Evolutionary conservation across 345 rosid genomes (phyloP).

Genomic region (Acer negundo): DNA sequence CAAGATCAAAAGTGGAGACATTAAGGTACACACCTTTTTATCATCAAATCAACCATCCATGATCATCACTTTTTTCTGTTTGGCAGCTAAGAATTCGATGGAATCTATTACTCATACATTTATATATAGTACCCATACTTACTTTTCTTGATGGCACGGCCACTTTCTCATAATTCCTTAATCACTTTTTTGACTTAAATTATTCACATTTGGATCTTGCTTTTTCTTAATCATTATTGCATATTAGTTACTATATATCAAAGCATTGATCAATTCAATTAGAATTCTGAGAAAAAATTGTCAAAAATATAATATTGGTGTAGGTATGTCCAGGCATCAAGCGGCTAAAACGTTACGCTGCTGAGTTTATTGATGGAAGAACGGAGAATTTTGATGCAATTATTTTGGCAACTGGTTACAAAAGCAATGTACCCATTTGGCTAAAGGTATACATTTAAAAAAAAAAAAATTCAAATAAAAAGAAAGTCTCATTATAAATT

Average conservation of each 20-base stretch:
- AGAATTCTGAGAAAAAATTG: neutral
- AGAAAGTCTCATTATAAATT: neutral
- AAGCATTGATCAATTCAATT: neutral
- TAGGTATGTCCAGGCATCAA: conserved; percentile 72
- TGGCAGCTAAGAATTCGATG: conserved; percentile 34
- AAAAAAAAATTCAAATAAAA: neutral
- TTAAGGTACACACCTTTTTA: conserved; percentile 50
- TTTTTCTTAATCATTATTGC: neutral
- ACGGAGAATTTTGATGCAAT: conserved; percentile 73
- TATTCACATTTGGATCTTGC: no score
- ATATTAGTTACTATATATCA: neutral
- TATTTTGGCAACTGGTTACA: conserved; percentile 90
- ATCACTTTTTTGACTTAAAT: neutral
- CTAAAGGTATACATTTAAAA: conserved; percentile 78
- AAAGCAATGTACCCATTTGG: conserved; percentile 92
- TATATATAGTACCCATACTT: neutral
- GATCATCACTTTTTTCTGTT: conserved; percentile 15
- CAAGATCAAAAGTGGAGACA: conserved; percentile 81
- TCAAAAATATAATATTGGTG: neutral
- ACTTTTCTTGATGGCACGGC: conserved; percentile 17
- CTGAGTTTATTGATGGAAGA: conserved; percentile 67
- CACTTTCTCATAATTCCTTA: conserved; percentile 12
- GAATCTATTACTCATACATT: conserved; percentile 17
- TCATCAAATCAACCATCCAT: conserved; percentile 14
- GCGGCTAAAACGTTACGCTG: conserved; percentile 49